Evolutionary conservation across 1,139 yeast species (phyloP), one percentile per base, ranked within the genome.

Genomic region (Magnusiomyces suaveolens): DNA sequence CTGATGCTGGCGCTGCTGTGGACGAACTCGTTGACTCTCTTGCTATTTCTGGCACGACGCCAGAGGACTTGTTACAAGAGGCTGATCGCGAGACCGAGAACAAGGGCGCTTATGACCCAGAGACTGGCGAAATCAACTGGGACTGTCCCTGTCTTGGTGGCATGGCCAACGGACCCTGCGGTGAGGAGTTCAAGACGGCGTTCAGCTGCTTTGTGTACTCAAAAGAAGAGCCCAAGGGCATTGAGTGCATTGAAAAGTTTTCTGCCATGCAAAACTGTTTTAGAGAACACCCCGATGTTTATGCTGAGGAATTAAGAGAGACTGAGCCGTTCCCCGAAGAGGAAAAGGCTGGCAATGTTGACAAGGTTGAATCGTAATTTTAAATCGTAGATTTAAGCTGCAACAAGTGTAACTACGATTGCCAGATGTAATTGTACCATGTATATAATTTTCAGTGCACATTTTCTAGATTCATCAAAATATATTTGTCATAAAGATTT

Each of bases 91-190:
- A 54, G 20, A 20, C 55, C 25, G 60, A 58, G 25, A 49, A 49
- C 51, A 61, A 61, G 43, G 61, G 63, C 32, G 97, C 98, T 1
- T 92, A 83, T 73, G 82, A 92, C 72, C 97, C 97, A 50, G 96
- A 87, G 65, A 92, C 99, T 4, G 98, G 98, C 43, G 98, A 92
- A 70, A 94, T 94, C 72, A 92, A 94, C 81, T 94, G 99, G 99
- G 98, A 94, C 68, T 94, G 99, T 70, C 97, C 98, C n/a, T 94
- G 99, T 73, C 77, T 94, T 57, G 98, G 98, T 46, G 98, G 98
- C 52, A 92, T 92, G 97, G 97, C 98, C 47, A 78, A 89, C 60
- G 98, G 98, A 0, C 97, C 98, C 57, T 90, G 98, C 72, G 98
- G 98, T 56, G 96, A 87, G 68, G 97, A 92, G 72, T 92, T 90